Base-by-base conservation (phyloP, 305 asterid genomes). In the Fraxinus nigra region DNA sequence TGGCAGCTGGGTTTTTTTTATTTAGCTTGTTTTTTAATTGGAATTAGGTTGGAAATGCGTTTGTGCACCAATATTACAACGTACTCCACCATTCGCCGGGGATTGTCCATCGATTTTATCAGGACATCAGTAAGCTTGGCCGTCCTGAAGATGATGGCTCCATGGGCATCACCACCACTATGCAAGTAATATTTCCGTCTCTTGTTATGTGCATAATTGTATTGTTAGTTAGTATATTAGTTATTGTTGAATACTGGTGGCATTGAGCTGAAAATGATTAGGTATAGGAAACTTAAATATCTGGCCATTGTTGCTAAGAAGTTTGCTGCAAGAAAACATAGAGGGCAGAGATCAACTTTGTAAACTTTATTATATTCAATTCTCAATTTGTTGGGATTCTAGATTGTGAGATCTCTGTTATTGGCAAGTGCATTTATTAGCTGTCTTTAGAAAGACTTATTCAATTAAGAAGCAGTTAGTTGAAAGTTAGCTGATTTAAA, bases 11-110 rank as follows among this genome's bases (percentile, higher is more conserved):
- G 20, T 75, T 20, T 75, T 20, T 54, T 56, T 56, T 1, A 10
- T 51, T 76, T 14, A 5, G 26, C 20, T 18, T 18, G 3, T 7
- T 54, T 56, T 70, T 69, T 77, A 16, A 46, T 56, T 80, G 82
- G 34, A 72, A 69, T 18, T 84, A 95, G 99, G 98, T 95, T 30
- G 99, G 93, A 38, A 90, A 95, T 77, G 98, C 96, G 9, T 95
- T 95, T 74, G 99, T 91, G 80, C 89, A 90, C 86, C 99, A 92
- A 90, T 95, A 95, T 81, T 95, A 95, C 85, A 90, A 90, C 70
- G 90, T 93, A 83, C 91, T 95, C 90, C 94, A 90, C 79, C 92
- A 88, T 74, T 92, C 95, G 3, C 98, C 98, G 0, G 92, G 79
- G 84, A 94, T 90, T 1, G 98, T 89, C 40, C 82, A 86, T 83